A percentile compares a stretch with the other conserved stretches of the same genome.
These are phyloP conservation scores for Silybum marianum DNA, from an alignment of 129 eudicot species.

Conservation along the genomic window DNA sequence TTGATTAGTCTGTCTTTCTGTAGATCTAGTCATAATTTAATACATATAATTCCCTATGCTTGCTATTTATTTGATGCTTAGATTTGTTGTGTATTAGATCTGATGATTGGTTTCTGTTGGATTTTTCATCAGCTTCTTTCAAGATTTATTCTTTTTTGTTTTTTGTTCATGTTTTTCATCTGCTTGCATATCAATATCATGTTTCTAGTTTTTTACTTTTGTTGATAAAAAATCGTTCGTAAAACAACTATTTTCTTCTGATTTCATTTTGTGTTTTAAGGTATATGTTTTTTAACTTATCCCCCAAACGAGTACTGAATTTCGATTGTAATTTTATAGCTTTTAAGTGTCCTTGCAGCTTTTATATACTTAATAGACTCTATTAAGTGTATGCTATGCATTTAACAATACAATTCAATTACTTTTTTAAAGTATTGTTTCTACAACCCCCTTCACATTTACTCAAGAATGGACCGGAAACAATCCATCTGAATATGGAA, in stretches of 20 bases:
- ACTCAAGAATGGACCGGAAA: not conserved
- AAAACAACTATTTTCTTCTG: not conserved
- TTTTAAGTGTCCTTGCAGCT: not conserved
- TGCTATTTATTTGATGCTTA: not conserved
- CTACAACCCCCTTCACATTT: not conserved
- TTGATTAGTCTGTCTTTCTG: not conserved
- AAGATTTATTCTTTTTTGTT: not conserved
- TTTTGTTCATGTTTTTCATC: not conserved
- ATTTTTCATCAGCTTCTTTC: not conserved
- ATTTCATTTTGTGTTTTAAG: not conserved
- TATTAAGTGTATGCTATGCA: not conserved
- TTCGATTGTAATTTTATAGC: not conserved
- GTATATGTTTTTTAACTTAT: not conserved
- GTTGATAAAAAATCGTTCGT: not conserved
- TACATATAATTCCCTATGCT: not conserved
- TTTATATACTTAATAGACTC: not conserved
- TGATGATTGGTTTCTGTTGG: slow-evolving; percentile 7
- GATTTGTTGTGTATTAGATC: slow-evolving; percentile 33
- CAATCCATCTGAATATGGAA: not conserved
- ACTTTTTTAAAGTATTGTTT: not conserved
- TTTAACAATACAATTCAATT: not conserved
- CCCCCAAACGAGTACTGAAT: not conserved
- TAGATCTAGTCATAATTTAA: slow-evolving; percentile 11
- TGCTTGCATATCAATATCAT: not conserved
- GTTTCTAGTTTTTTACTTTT: not conserved